A percentile compares a stretch with the other conserved stretches of the same genome.
These are phyloP conservation scores for Mycena vulgaris DNA, from an alignment of 768 basidiomycete species.

Conservation along the genomic window DNA sequence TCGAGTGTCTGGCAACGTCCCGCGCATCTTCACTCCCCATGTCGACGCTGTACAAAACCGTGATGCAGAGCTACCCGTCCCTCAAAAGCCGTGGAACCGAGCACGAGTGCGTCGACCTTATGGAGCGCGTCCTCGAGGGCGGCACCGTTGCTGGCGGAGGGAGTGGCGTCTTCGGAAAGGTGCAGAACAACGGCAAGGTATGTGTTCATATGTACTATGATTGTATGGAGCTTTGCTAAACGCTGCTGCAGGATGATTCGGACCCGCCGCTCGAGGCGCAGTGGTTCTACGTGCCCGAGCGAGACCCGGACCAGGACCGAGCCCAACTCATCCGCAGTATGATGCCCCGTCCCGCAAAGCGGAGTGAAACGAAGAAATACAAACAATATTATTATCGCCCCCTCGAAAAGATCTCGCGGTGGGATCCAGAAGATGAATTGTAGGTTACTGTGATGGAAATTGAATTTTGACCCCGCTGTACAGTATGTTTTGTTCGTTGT, in stretches of 20 bases:
- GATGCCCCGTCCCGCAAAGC: constrained; percentile 83
- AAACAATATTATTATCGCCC: constrained; percentile 90
- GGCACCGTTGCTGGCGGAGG: constrained; percentile 58
- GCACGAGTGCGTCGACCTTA: constrained; percentile 65
- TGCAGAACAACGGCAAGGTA: constrained; percentile 76
- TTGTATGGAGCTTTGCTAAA: constrained; percentile 6
- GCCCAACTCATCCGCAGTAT: constrained; percentile 76
- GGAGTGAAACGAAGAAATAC: constrained; percentile 85
- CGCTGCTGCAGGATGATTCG: constrained; percentile 59
- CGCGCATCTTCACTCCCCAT: constrained; percentile 77
- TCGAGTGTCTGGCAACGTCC: constrained; percentile 80
- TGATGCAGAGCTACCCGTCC: constrained; percentile 69
- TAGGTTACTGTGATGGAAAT: constrained; percentile 40
- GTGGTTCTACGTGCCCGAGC: constrained; percentile 86
- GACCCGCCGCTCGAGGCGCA: constrained; percentile 70
- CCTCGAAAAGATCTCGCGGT: constrained; percentile 77
- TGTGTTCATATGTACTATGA: constrained; percentile 31
- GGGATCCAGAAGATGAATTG: constrained; percentile 81
- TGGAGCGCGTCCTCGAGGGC: constrained; percentile 65
- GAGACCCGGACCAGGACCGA: constrained; percentile 80
- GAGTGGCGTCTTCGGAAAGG: constrained; percentile 80
- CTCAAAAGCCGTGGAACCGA: constrained; percentile 59
- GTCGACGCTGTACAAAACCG: constrained; percentile 64
- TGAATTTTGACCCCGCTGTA: constrained; percentile 33
- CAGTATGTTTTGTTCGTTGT: constrained; percentile 22